phyloP scores from a whole-genome alignment of 2,329 filamentous ascomycete species.

The Fusarium avenaceum region DNA sequence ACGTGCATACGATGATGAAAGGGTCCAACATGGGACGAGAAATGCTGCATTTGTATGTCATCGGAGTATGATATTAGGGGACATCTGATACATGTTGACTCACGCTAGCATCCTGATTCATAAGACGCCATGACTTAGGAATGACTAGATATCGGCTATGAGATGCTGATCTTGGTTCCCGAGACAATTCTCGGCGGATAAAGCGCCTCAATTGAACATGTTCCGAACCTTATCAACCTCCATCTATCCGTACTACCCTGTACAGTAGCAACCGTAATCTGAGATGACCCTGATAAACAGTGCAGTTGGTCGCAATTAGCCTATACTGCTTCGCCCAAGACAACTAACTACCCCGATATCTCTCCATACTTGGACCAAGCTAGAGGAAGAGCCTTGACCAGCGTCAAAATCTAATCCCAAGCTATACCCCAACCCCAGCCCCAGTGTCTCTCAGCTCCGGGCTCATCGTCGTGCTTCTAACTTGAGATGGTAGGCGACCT shows the following conservation, averaged over 20 bases:
- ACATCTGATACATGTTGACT: slow-evolving; percentile 2
- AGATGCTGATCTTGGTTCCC: background rate
- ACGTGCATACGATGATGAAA: slow-evolving; percentile 11
- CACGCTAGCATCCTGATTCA: background rate
- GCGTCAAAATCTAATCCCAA: background rate
- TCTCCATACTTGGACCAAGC: background rate
- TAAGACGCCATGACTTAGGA: background rate
- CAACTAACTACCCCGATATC: too few species aligned
- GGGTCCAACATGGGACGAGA: slow-evolving; percentile 1
- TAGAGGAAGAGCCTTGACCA: slow-evolving; percentile 19
- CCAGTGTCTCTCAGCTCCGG: slow-evolving; percentile 11
- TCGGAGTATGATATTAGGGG: background rate
- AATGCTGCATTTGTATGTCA: slow-evolving; percentile 1
- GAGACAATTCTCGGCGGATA: slow-evolving; percentile 13
- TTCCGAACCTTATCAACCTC: slow-evolving; percentile 5
- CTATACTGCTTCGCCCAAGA: background rate
- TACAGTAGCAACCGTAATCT: background rate
- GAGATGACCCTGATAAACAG: background rate
- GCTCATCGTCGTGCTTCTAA: slow-evolving; percentile 6
- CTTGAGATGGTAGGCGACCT: slow-evolving; percentile 22
- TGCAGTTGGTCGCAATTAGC: slow-evolving; percentile 1
- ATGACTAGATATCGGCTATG: background rate
- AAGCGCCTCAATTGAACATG: slow-evolving; percentile 12
- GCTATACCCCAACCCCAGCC: background rate
- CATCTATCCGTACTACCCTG: background rate